Evolutionary conservation across 2,329 filamentous ascomycete species (phyloP), one percentile per base, ranked within the genome.

Genomic region (Coniochaeta sp.): DNA sequence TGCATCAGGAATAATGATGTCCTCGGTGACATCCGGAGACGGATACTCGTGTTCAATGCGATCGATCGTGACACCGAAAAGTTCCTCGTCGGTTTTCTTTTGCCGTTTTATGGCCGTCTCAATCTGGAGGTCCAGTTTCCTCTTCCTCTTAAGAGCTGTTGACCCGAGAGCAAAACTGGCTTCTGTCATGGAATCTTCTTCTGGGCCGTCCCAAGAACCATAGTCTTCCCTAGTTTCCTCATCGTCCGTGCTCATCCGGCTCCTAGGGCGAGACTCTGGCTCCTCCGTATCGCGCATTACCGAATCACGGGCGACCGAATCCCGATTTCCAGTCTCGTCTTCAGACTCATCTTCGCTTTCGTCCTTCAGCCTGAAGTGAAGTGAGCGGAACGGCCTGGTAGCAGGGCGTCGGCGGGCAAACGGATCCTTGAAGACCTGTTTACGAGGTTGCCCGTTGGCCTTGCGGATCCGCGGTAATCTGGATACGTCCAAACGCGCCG

Each of bases 321-420:
- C 71, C 33, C 72, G 70, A 46, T 80, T 80, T 56, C 82, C 79
- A 1, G 68, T 73, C 52, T 96, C 91, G 58, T 95, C 91, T 57
- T 96, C 91, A 0, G 90, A 95, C 65, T 96, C 89, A n/a, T 87
- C 87, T 38, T 89, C 86, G 56, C 87, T 87, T 55, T 86, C 82
- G 63, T 87, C 81, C 57, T 87, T 80, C 55, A 94, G 75, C 30
- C 85, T 82, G 68, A 95, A 87, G 65, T 96, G 90, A 16, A 97
- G 77, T 6, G 89, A 88, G 50, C 91, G 83, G 65, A 91, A 83
- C 22, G 83, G 79, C 13, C 69, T 64, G 64, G 77, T 64, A 56
- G 80, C 60, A 69, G 79, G 83, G 65, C 79, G 88, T 56, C 78
- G 76, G 56, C 81, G 78, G 22, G 75, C 89, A 61, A 83, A 84